These are phyloP conservation scores for Arachnomyces sp. DNA, from an alignment of 2,329 filamentous ascomycete species.

Conservation along the genomic window DNA sequence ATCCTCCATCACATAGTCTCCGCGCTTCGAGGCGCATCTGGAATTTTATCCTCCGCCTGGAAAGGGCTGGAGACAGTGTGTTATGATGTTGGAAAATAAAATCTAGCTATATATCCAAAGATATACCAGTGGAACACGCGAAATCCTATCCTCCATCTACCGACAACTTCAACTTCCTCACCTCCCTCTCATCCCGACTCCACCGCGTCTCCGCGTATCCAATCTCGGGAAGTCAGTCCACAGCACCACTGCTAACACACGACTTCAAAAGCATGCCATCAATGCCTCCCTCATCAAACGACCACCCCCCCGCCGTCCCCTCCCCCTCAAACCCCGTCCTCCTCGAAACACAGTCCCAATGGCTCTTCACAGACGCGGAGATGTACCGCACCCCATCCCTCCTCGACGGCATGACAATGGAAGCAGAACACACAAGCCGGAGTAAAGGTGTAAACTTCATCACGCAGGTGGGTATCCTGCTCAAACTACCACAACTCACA, in stretches of 20 bases:
- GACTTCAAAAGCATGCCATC: conserved; percentile 6
- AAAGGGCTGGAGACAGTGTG: too few species aligned
- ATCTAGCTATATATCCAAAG: too few species aligned
- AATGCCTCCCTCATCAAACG: conserved; percentile 22
- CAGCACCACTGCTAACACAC: too few species aligned
- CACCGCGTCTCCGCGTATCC: not conserved
- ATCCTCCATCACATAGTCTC: too few species aligned
- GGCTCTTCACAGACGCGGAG: conserved; percentile 82
- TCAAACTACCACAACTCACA: conserved; percentile 86
- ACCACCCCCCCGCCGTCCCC: conserved; percentile 23
- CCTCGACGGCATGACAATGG: conserved; percentile 66
- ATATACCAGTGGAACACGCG: too few species aligned
- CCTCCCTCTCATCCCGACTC: too few species aligned
- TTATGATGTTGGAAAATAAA: too few species aligned
- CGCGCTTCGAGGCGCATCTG: too few species aligned
- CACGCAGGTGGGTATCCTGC: conserved; percentile 81
- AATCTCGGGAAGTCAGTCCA: not conserved
- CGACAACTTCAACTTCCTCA: too few species aligned
- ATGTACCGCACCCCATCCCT: conserved; percentile 74
- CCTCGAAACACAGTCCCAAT: conserved; percentile 59
- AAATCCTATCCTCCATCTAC: too few species aligned
- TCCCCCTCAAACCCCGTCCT: conserved; percentile 41
- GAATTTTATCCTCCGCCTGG: too few species aligned
- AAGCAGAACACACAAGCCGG: conserved; percentile 70
- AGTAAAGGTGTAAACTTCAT: conserved; percentile 97